These are phyloP conservation scores for Exobasidium rhododendri DNA, from an alignment of 1,284 basidiomycete genomes.

Conservation along the genomic window DNA sequence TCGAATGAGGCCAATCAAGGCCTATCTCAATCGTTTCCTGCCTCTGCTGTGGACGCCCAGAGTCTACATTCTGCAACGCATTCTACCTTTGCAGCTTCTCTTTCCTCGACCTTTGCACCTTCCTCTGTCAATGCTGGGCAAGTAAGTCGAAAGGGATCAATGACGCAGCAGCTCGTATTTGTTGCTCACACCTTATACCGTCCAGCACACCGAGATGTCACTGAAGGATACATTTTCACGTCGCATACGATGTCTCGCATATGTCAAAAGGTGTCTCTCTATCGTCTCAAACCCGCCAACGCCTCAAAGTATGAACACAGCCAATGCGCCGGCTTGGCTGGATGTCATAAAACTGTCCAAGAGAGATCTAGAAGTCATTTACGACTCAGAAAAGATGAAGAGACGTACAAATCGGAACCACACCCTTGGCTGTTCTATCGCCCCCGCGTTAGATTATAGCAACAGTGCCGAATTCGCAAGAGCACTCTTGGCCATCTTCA, in stretches of 20 bases:
- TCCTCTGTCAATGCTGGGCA: neutral
- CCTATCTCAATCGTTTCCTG: neutral
- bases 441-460: constrained; percentile 29
- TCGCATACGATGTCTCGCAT: neutral
- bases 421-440: constrained; percentile 32
- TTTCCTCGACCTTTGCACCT: neutral
- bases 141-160: neutral
- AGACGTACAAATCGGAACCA: constrained; percentile 31
- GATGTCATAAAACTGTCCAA: constrained; percentile 24
- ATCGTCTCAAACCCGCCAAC: neutral
- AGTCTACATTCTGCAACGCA: neutral
- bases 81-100: neutral
- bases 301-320: neutral
- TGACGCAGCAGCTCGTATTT: neutral
- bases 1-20: neutral
- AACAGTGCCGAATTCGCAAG: constrained; percentile 26
- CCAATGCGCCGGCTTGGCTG: constrained; percentile 23
- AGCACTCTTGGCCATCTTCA: constrained; percentile 28
- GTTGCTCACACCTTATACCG: neutral
- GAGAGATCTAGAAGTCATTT: constrained; percentile 22
- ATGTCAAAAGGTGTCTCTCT: neutral
- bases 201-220: neutral
- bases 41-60: neutral
- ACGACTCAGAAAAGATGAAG: constrained; percentile 33
- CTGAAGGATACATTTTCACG: neutral